Evolutionary conservation across 352 stramenopile species (phyloP), one percentile per base, ranked within the genome.

Genomic region (Phytopythium oedochilum): DNA sequence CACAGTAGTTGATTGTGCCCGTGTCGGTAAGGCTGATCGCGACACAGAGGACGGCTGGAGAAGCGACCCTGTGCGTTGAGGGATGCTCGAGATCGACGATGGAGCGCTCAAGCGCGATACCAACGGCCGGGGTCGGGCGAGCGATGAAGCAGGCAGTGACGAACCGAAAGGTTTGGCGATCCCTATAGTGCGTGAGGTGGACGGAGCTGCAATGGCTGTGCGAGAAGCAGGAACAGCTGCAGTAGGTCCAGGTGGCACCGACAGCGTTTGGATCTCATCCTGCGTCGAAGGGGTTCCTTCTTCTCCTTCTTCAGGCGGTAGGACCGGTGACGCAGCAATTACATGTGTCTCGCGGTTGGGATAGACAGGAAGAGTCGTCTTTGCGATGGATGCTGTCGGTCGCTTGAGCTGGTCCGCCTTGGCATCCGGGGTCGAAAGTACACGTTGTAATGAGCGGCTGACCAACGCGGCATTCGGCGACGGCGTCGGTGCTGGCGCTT

Each of bases 81-180:
- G 11, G 14, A 53, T 6, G 10, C 48, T 43, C 23, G 34, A 45
- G 18, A 23, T 43, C 18, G 11, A 36, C 12, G 32, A 43, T 2
- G 48, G 48, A 55, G 32, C 48, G 48, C 48, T 55, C 48, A 55
- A 43, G 17, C 48, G 48, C 23, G 48, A 55, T 5, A 34, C 20
- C 34, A 44, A 26, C 12, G 48, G 36, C 3, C 48, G 48, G 10
- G 48, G 48, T 22, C 34, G 32, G 2, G 20, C 34, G 11, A 55
- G 35, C 20, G 46, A 53, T 26, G 46, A 38, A 2, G 29, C 29
- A 12, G 46, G 46, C 29, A 53, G 22, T 2, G 48, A 43, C 9
- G 48, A 55, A 18, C 11, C 36, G 2, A 34, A 34, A 31, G 12
- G 2, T 23, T 34, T 55, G 22, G 6, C 17, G 9, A 55, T 10